Conservation (phyloP, 2,329 filamentous ascomycete genomes). For the Fusarium sp. region DNA sequence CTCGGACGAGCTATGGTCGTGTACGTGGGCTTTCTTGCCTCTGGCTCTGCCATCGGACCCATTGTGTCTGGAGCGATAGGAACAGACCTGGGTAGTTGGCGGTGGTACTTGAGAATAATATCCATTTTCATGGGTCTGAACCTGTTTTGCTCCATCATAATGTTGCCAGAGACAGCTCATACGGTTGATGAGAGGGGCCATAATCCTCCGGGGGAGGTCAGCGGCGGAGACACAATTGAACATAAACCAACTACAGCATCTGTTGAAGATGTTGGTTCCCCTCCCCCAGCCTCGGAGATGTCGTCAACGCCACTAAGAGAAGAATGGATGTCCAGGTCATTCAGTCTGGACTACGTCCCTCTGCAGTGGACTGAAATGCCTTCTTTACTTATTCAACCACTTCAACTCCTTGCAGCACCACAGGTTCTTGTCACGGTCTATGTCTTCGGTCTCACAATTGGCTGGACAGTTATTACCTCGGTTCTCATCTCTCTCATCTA, state of each 20-base stretch:
- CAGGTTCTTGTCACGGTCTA: conserved; percentile 10
- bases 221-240: neutral
- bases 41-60: neutral
- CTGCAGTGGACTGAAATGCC: neutral
- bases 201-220: neutral
- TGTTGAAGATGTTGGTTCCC: neutral
- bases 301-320: neutral
- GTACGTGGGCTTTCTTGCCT: conserved; percentile 10
- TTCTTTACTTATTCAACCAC: neutral
- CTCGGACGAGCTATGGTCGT: conserved; percentile 9
- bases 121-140: neutral
- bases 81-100: neutral
- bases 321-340: neutral
- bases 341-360: neutral
- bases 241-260: neutral
- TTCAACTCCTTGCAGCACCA: neutral
- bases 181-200: neutral
- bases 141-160: neutral
- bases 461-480: conserved; percentile 12
- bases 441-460: conserved; percentile 6
- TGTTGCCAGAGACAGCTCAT: conserved; percentile 10
- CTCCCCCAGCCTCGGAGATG: neutral
- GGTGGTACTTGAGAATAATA: conserved; percentile 16
- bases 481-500: neutral
- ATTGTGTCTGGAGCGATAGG: conserved; percentile 4